Percentiles rank a stretch among this genome's conserved stretches.
phyloP scores from a whole-genome alignment of 805 yeast species.

The Metschnikowia picachoensis region DNA sequence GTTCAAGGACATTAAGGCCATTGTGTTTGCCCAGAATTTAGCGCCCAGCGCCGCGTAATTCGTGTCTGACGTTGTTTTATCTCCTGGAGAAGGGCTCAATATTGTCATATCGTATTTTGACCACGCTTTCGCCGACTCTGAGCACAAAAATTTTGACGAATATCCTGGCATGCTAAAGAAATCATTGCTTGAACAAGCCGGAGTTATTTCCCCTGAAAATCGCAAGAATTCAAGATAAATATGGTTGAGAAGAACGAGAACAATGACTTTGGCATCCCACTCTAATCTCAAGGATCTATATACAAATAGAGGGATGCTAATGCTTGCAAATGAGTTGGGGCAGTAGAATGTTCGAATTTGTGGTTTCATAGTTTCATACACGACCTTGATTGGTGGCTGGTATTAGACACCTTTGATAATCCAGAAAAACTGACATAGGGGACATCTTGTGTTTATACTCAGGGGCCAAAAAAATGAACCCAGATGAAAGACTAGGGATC shows the following conservation, averaged over 20 bases:
- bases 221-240: not conserved
- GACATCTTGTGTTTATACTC: too few relatives aligned
- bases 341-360: too few relatives aligned
- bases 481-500: too few relatives aligned
- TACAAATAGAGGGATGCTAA: too few relatives aligned
- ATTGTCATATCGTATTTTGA: constrained; percentile 31
- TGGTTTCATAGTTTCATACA: too few relatives aligned
- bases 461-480: too few relatives aligned
- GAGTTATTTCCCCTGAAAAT: not conserved
- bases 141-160: constrained; percentile 22
- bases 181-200: constrained; percentile 7
- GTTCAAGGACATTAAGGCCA: constrained; percentile 28
- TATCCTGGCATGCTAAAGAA: constrained; percentile 18
- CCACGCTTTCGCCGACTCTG: constrained; percentile 24
- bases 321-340: too few relatives aligned
- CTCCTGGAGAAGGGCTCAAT: constrained; percentile 32
- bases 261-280: too few relatives aligned
- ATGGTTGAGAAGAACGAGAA: not conserved
- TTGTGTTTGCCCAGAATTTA: constrained; percentile 36
- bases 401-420: too few relatives aligned
- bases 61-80: constrained; percentile 29
- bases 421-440: too few relatives aligned
- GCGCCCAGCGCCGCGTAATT: constrained; percentile 35
- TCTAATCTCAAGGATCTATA: too few relatives aligned
- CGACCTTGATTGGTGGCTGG: too few relatives aligned